phyloP scores from a whole-genome alignment of 768 basidiomycete species.

The Ramaria sp. region DNA sequence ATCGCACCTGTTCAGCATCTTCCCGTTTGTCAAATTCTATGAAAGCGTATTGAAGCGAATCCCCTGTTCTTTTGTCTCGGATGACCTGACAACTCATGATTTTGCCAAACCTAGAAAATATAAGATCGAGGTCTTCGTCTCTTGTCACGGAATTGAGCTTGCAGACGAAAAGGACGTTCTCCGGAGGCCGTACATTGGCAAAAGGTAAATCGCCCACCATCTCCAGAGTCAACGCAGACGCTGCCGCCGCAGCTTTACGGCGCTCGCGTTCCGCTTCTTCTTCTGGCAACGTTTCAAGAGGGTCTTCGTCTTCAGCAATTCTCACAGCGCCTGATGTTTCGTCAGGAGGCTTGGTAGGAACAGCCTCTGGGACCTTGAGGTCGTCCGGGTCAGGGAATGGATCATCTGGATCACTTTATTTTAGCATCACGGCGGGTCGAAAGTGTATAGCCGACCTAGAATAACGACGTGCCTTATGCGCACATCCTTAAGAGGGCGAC shows the following conservation, averaged over 20 bases:
- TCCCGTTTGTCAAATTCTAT: slow-evolving; percentile 94
- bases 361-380: slow-evolving; percentile 58
- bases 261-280: slow-evolving; percentile 75
- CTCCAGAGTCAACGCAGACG: slow-evolving; percentile 92
- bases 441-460: slow-evolving; percentile 49
- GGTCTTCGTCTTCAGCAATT: slow-evolving; percentile 93
- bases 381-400: slow-evolving; percentile 86
- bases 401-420: slow-evolving; percentile 56
- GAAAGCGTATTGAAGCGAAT: slow-evolving; percentile 96
- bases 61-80: slow-evolving; percentile 83
- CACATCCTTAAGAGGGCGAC: slow-evolving; percentile 88
- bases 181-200: slow-evolving; percentile 94
- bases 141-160: slow-evolving; percentile 93
- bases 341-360: slow-evolving; percentile 76
- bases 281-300: slow-evolving; percentile 68
- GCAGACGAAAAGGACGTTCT: slow-evolving; percentile 98
- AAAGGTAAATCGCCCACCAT: slow-evolving; percentile 99
- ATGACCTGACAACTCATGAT: slow-evolving; percentile 99
- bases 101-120: slow-evolving; percentile 89
- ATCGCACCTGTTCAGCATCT: slow-evolving; percentile 80
- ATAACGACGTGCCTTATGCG: slow-evolving; percentile 93
- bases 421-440: slow-evolving; percentile 2
- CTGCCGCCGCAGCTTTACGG: slow-evolving; percentile 81
- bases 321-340: slow-evolving; percentile 53
- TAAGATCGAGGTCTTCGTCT: slow-evolving; percentile 94